phyloP scores from a whole-genome alignment of 1,284 basidiomycete species.

The Cerrena zonata region DNA sequence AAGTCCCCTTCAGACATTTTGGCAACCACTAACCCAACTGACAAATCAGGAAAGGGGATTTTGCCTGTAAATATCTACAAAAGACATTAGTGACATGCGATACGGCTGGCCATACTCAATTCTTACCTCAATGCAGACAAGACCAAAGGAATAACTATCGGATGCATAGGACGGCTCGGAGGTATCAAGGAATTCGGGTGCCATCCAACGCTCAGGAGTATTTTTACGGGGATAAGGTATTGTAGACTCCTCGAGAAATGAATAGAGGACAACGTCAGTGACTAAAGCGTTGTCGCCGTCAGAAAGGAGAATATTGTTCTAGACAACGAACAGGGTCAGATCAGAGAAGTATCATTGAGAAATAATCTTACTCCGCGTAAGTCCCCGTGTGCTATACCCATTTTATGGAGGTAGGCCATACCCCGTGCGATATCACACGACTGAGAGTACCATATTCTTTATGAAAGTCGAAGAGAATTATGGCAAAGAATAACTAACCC shows the following conservation, averaged over 20 bases:
- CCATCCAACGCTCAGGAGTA: not conserved
- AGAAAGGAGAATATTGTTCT: conserved; percentile 4
- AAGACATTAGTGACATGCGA: not conserved
- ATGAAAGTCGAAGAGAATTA: not conserved
- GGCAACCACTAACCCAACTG: not conserved
- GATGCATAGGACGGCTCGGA: not conserved
- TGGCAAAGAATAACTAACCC: not conserved
- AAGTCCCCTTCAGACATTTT: not conserved
- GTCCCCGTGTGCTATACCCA: conserved; percentile 5
- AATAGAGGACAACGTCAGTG: conserved; percentile 3
- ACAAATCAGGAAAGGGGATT: not conserved
- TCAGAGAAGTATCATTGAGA: not conserved
- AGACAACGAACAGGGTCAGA: not conserved
- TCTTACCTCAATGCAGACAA: conserved; percentile 4
- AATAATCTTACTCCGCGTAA: conserved; percentile 3
- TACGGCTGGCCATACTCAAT: not conserved
- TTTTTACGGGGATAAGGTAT: not conserved
- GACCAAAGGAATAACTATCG: conserved; percentile 6
- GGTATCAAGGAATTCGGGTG: conserved; percentile 1
- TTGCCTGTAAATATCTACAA: not conserved
- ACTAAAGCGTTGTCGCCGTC: not conserved
- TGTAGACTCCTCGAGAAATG: not conserved
- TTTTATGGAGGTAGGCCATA: conserved; percentile 1
- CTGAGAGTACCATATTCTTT: not conserved
- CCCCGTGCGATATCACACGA: not conserved